These are phyloP conservation scores for Durotheca rogersii DNA, from an alignment of 495 filamentous ascomycete species.

Conservation along the genomic window DNA sequence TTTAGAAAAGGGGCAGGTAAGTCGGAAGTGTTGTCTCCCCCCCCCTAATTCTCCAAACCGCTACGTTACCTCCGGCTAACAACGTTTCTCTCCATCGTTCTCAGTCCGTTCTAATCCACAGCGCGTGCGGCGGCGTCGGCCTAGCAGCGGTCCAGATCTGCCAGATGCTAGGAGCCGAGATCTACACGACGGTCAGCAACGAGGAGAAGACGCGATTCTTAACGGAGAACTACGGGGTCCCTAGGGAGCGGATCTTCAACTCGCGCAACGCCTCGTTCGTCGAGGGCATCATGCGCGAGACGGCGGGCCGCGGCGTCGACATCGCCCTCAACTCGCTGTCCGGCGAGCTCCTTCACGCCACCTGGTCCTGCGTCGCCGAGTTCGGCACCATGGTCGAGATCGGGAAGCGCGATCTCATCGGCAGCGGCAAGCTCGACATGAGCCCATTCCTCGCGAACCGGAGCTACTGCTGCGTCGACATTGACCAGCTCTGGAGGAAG, in stretches of 20 bases:
- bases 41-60: no score
- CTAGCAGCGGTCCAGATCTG: constrained; percentile 58
- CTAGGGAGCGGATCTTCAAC: constrained; percentile 48
- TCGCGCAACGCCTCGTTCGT: constrained; percentile 39
- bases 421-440: constrained; percentile 42
- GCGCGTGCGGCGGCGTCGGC: constrained; percentile 57
- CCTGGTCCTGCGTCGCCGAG: constrained; percentile 56
- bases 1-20: constrained; percentile 35
- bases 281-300: constrained; percentile 43
- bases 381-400: constrained; percentile 61
- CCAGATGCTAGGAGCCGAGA: constrained; percentile 47
- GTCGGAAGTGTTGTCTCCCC: constrained; percentile 17
- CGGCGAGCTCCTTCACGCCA: constrained; percentile 51
- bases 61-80: no score
- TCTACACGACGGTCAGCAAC: constrained; percentile 51
- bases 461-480: constrained; percentile 27
- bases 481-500: constrained; percentile 26
- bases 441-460: constrained; percentile 37
- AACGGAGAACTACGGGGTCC: constrained; percentile 41
- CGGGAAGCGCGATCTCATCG: constrained; percentile 48
- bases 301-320: constrained; percentile 51
- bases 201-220: constrained; percentile 44
- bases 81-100: no score
- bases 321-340: constrained; percentile 54
- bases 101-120: constrained; percentile 57